phyloP scores from a whole-genome alignment of 805 yeast species.

The Kodamaea laetipori region DNA sequence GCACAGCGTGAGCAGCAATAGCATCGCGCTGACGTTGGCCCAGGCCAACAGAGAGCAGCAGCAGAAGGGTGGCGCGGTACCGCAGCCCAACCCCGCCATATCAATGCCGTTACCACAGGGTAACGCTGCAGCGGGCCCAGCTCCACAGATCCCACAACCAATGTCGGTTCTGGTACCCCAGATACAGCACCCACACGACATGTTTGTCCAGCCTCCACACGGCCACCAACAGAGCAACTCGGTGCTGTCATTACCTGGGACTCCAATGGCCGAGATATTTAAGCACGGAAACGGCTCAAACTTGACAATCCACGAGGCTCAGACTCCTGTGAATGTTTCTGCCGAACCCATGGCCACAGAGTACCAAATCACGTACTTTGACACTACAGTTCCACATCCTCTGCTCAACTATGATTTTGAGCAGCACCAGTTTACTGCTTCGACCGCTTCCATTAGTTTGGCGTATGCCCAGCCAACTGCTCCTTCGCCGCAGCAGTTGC shows the following conservation, averaged over 20 bases:
- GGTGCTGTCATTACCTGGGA: neutral
- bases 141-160: slow-evolving; percentile 4
- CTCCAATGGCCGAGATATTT: slow-evolving; percentile 18
- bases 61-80: too few relatives aligned
- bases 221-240: neutral
- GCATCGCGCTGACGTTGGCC: slow-evolving; percentile 5
- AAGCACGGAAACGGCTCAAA: slow-evolving; percentile 21
- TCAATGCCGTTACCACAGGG: slow-evolving; percentile 1
- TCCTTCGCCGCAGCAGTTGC: slow-evolving; percentile 1
- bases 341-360: slow-evolving; percentile 11
- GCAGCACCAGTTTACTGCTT: slow-evolving; percentile 27
- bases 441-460: slow-evolving; percentile 14
- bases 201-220: neutral
- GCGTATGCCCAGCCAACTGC: slow-evolving; percentile 10
- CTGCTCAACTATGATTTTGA: slow-evolving; percentile 47
- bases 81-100: slow-evolving; percentile 3
- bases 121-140: slow-evolving; percentile 7
- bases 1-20: slow-evolving; percentile 6
- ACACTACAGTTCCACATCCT: slow-evolving; percentile 38
- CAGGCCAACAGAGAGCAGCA: slow-evolving; percentile 1
- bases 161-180: slow-evolving; percentile 3
- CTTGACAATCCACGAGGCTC: slow-evolving; percentile 16
- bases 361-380: slow-evolving; percentile 26
- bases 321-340: slow-evolving; percentile 8
- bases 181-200: slow-evolving; percentile 3